phyloP scores from a whole-genome alignment of 257 asterid species.

The Thymus mandschuricus region DNA sequence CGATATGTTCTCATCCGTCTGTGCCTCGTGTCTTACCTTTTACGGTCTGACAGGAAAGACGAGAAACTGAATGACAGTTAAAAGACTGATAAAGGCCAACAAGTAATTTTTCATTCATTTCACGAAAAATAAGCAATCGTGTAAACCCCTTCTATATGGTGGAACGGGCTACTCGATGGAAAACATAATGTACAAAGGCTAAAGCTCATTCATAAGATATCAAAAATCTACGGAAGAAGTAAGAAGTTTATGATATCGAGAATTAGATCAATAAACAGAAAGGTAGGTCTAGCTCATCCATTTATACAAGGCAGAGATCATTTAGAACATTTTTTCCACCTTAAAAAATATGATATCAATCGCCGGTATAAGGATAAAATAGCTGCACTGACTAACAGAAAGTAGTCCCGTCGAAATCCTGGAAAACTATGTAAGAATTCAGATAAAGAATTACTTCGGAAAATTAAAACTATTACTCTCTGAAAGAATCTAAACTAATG shows the following conservation, averaged over 20 bases:
- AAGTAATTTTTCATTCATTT: too few relatives aligned
- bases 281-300: not conserved
- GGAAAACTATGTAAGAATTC: not conserved
- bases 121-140: not conserved
- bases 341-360: too few relatives aligned
- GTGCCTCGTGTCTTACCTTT: conserved; percentile 9
- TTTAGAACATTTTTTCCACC: too few relatives aligned
- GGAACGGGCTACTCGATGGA: not conserved
- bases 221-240: not conserved
- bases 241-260: not conserved
- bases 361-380: too few relatives aligned
- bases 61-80: not conserved
- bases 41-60: not conserved
- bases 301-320: not conserved
- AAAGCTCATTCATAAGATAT: not conserved
- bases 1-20: not conserved
- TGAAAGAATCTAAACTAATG: not conserved
- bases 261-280: conserved; percentile 3
- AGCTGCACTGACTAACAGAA: too few relatives aligned
- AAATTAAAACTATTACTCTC: conserved; percentile 15
- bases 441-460: not conserved
- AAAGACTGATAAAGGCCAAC: not conserved
- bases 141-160: not conserved
- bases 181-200: not conserved
- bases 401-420: too few relatives aligned